Conservation (phyloP, 805 yeast genomes). For the Wilhelminamyces savonicus region DNA sequence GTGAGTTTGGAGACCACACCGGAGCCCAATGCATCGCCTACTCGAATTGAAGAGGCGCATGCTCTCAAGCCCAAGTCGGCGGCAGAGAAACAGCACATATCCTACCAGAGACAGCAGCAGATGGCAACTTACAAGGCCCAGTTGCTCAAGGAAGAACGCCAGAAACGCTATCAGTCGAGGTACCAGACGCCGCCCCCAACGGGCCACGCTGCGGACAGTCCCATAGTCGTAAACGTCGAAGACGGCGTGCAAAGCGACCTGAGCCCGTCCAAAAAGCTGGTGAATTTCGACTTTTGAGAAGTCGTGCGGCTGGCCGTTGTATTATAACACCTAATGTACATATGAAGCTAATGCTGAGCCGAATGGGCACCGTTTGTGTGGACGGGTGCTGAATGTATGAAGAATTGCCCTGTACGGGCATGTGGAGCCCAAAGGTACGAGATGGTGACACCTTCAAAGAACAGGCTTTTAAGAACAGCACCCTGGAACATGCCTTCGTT, state of each 20-base stretch:
- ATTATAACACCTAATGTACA: no score
- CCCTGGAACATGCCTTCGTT: no score
- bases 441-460: no score
- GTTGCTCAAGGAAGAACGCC: slow-evolving; percentile 22
- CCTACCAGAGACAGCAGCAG: slow-evolving; percentile 14
- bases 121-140: slow-evolving; percentile 18
- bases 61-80: slow-evolving; percentile 7
- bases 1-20: no score
- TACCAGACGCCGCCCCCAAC: slow-evolving; percentile 5
- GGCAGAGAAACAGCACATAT: slow-evolving; percentile 8
- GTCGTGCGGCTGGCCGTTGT: background rate
- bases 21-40: no score
- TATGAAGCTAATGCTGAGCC: no score
- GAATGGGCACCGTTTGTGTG: no score
- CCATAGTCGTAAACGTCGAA: background rate
- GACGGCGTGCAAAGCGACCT: slow-evolving; percentile 6
- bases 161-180: slow-evolving; percentile 9
- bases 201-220: background rate
- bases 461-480: no score
- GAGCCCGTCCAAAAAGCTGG: slow-evolving; percentile 15
- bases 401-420: no score
- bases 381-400: no score
- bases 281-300: slow-evolving; percentile 20
- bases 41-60: no score
- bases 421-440: no score